Evolutionary conservation across 176 grass and related monocot genomes (phyloP), one percentile per base, ranked within the genome.

Genomic region (Stipa capillata): DNA sequence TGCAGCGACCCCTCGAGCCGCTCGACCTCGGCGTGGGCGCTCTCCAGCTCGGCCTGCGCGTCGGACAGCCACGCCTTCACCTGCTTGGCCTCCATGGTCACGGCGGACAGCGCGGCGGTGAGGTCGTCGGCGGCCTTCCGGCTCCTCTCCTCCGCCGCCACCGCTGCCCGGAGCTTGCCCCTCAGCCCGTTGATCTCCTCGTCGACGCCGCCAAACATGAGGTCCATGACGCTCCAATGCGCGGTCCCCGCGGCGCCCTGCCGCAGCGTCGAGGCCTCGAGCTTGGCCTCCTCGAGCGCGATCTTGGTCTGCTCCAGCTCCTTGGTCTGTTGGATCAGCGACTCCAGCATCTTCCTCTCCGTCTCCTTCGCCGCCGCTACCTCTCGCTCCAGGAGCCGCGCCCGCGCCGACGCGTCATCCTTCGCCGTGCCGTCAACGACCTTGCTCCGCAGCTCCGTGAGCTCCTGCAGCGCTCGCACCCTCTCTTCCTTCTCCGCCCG

Each of bases 261-360:
- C 0, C 79, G 75, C 15, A 97, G 69, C 4, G 84, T 28, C 25
- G 74, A 45, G 39, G 81, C 23, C 80, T 92, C 83, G 36, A 93
- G 85, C 74, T 75, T 91, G 39, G 90, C 85, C 87, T 98, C 96
- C 72, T 94, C 92, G 13, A 98, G 83, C 41, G 96, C 87, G 12
- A 94, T 47, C 85, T 99, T 99, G 23, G 90, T 89, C 55, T 95
- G 90, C 85, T 98, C 92, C 50, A 98, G 85, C 53, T 89, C 83
- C 80, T 89, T 94, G 23, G 92, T 91, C 82, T 93, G 92, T 2
- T 18, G 81, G 28, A 83, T 45, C 1, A 98, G 47, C 1, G 95
- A 94, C 66, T 98, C 90, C 1, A 98, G 78, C 90, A 94, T 87
- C 86, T 87, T 98, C 49, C 61, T 83, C 80, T 98, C 95, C 13